Base-by-base conservation (phyloP, 2,329 filamentous ascomycete species). In the Aspergillus quadricinctus region DNA sequence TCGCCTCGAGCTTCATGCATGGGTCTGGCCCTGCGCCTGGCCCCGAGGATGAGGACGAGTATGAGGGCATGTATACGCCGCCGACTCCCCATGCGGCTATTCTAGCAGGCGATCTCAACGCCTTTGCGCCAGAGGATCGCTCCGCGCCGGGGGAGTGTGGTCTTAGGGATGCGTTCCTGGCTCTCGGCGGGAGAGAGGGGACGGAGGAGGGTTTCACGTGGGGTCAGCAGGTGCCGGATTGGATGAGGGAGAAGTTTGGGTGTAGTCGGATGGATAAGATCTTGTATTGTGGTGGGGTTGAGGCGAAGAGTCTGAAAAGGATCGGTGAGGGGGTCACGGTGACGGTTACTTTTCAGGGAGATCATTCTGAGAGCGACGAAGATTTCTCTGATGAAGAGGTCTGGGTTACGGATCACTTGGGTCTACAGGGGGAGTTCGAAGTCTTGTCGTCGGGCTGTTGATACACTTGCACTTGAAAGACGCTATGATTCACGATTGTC, bases 21-120 rank as follows among this genome's bases (percentile, higher is more conserved):
- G 64, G 61, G 4, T 55, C 57, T 7, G 57, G 37, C 3, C 49
- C 52, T 10, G 54, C 41, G 19, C 40, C 51, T 11, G 48, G 2
- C 2, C 31, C 31, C 0, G 14, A 35, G 5, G 40, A 43, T 43
- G 31, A 17, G 31, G 4, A 3, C 4, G 31, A 17, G 2, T 2
- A 23, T 23, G 40, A 43, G 19, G n/a, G 40, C n/a, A 43, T 10
- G 19, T 43, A 43, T 21, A 65, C 69, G 2, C 40, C 68, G 0
- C 58, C 66, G 2, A 48, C n/a, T 10, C 67, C 80, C 1, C 56
- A 75, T 6, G 78, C 74, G 1, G 77, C 75, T 1, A 54, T 84
- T 1, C 62, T 81, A 2, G 81, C 80, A 0, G 83, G 83, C 0
- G 82, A 85, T 63, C 75, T 84, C 46, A 86, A 86, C 58, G 81